Conservation (phyloP, 2,329 filamentous ascomycete genomes). For the Colletotrichum lupini region DNA sequence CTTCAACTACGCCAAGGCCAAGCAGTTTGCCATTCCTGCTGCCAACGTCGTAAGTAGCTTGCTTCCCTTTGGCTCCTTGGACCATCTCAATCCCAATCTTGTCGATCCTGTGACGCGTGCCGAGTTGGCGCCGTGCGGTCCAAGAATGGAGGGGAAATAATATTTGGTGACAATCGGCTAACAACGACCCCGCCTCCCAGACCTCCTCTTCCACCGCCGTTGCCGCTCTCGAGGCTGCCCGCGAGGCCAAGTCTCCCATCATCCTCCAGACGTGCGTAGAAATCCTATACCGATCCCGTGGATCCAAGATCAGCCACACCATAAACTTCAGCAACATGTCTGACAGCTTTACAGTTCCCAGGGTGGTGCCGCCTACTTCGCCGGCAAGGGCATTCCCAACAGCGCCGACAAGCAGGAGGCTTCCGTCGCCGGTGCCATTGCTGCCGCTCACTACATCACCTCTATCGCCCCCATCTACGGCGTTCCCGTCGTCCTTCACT, state of each 20-base stretch:
- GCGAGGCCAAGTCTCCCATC: conserved; percentile 90
- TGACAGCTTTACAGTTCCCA: conserved; percentile 65
- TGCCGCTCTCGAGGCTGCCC: conserved; percentile 91
- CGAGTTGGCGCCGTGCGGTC: not conserved
- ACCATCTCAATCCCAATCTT: not conserved
- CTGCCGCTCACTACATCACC: conserved; percentile 94
- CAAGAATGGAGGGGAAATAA: not conserved
- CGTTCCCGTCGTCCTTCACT: conserved; percentile 92
- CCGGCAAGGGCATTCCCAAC: conserved; percentile 89
- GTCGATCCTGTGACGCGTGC: not conserved
- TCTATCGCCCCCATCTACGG: conserved; percentile 87
- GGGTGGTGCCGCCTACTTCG: conserved; percentile 93
- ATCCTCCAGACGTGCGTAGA: conserved; percentile 79
- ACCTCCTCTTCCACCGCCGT: conserved; percentile 88
- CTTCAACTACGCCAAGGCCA: conserved; percentile 90
- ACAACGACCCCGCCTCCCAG: conserved; percentile 29
- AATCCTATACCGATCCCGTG: not conserved
- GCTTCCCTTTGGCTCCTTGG: not conserved
- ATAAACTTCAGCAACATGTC: not conserved
- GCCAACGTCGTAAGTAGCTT: conserved; percentile 74
- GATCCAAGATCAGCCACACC: not conserved
- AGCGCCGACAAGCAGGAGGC: conserved; percentile 78
- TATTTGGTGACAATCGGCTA: conserved; percentile 21
- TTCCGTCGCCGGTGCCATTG: conserved; percentile 87
- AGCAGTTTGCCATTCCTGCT: conserved; percentile 89